Evolutionary conservation across 2,329 filamentous ascomycete genomes (phyloP).

Genomic region (Hypoxylon sp.): DNA sequence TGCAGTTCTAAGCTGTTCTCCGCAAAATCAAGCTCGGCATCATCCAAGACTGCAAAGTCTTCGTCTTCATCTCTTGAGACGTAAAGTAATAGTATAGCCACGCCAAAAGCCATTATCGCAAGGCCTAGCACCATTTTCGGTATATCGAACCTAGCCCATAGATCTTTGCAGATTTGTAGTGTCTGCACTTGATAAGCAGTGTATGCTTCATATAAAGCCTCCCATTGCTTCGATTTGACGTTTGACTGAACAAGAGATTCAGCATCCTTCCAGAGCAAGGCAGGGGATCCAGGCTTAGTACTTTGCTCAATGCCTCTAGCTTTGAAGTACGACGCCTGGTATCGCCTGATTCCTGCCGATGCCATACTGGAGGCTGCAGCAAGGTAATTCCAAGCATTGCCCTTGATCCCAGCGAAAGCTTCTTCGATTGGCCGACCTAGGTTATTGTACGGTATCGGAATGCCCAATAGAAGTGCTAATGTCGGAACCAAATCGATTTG

Average conservation of each 20-base stretch:
- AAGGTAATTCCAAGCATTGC: constrained; percentile 78
- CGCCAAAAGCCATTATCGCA: constrained; percentile 70
- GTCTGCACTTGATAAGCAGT: constrained; percentile 80
- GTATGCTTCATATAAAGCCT: constrained; percentile 66
- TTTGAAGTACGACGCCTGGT: constrained; percentile 82
- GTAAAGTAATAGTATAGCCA: constrained; percentile 77
- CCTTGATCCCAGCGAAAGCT: constrained; percentile 78
- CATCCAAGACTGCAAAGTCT: constrained; percentile 62
- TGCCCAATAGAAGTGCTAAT: constrained; percentile 82
- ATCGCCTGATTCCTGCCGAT: constrained; percentile 86
- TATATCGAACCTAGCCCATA: constrained; percentile 95
- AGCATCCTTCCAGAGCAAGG: constrained; percentile 67
- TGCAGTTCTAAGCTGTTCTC: constrained; percentile 66
- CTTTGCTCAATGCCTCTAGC: constrained; percentile 74
- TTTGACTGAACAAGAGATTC: constrained; percentile 46
- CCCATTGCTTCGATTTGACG: constrained; percentile 51
- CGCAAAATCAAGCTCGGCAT: constrained; percentile 66
- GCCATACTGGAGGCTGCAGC: constrained; percentile 79
- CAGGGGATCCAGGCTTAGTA: constrained; percentile 61
- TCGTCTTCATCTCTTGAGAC: constrained; percentile 67
- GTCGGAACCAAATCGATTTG: constrained; percentile 98
- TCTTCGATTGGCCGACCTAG: constrained; percentile 93
- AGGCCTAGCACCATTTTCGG: constrained; percentile 86
- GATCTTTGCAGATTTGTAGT: constrained; percentile 77
- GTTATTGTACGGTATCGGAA: constrained; percentile 96